Evolutionary conservation across 2,329 filamentous ascomycete genomes (phyloP), one percentile per base, ranked within the genome.

Genomic region (Pseudogymnoascus sp.): DNA sequence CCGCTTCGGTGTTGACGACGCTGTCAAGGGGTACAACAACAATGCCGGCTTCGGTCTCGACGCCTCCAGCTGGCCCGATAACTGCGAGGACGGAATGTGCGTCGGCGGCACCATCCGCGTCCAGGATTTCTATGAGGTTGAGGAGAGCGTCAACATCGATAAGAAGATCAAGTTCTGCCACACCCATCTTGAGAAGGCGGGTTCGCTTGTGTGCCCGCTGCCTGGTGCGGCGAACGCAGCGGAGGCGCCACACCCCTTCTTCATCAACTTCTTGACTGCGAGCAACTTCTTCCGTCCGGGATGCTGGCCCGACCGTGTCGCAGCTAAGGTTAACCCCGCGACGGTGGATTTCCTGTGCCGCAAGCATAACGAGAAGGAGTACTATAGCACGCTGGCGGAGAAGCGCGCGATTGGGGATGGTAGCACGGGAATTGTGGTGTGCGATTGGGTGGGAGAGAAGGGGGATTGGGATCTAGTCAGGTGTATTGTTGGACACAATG

Each of bases 231-330:
- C 60, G 43, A 62, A 65, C 21, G 63, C 52, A 61, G 65, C 68
- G 4, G 62, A 62, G n/a, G 61, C 59, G 12, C 62, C 63, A 2
- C 67, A 71, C 28, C 91, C 91, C 0, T 82, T 97, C 68, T 96
- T 89, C 70, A 79, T 97, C 75, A 99, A 97, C 75, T 97, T 97
- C 73, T 75, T 97, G 65, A 91, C 83, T 68, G 95, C 88, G 0
- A 93, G 89, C 74, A 97, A 97, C 77, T 97, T 97, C 79, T 97
- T 93, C 87, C 93, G 91, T 67, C 81, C 88, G 1, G 86, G 85
- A 62, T 96, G 92, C 75, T 99, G 95, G 95, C 95, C 95, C 0
- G 93, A 96, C 75, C 88, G 85, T 71, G 91, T 99, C 73, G 93
- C 95, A 1, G 88, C 86, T 18, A 91, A 89, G 77, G 82, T 96